A percentile compares a stretch with the other conserved stretches of the same genome.
Conservation (phyloP, 495 filamentous ascomycete genomes). For the Thermochaetoides thermophila region DNA sequence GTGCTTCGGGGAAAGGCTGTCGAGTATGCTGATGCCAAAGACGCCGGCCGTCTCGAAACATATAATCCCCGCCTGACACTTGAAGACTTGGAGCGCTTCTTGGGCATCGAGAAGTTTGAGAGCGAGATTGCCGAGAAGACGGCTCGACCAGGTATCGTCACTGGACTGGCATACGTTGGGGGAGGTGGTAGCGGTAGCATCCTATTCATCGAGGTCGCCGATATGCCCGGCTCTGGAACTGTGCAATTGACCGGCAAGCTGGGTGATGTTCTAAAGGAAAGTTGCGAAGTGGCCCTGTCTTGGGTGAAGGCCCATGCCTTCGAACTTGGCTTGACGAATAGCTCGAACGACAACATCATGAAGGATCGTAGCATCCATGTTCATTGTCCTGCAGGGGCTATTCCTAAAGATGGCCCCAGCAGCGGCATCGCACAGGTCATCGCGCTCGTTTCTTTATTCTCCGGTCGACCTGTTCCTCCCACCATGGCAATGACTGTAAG, state of each 20-base stretch:
- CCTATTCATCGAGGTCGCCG: constrained; percentile 93
- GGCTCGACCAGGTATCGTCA: constrained; percentile 83
- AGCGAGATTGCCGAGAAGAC: constrained; percentile 89
- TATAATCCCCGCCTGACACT: constrained; percentile 65
- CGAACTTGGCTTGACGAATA: constrained; percentile 68
- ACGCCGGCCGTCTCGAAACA: constrained; percentile 47
- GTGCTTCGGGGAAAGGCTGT: constrained; percentile 94
- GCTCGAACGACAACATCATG: constrained; percentile 85
- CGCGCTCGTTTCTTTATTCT: constrained; percentile 83
- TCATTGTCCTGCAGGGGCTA: constrained; percentile 87
- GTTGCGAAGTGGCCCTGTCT: constrained; percentile 82
- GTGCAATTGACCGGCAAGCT: constrained; percentile 97
- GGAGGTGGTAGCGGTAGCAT: constrained; percentile 90
- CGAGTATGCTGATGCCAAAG: constrained; percentile 78
- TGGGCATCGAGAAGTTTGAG: constrained; percentile 88
- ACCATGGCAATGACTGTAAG: constrained; percentile 83
- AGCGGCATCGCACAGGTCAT: constrained; percentile 91
- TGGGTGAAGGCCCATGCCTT: constrained; percentile 97
- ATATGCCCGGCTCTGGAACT: constrained; percentile 87
- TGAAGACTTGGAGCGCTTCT: constrained; percentile 73
- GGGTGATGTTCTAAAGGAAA: constrained; percentile 95
- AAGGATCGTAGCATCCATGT: constrained; percentile 89
- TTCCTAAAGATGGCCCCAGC: constrained; percentile 82
- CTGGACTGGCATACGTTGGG: constrained; percentile 91
- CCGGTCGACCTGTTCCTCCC: constrained; percentile 74